Evolutionary conservation across 192 early-diverging fungal species (phyloP).

Genomic region (Funneliformis geosporum): DNA sequence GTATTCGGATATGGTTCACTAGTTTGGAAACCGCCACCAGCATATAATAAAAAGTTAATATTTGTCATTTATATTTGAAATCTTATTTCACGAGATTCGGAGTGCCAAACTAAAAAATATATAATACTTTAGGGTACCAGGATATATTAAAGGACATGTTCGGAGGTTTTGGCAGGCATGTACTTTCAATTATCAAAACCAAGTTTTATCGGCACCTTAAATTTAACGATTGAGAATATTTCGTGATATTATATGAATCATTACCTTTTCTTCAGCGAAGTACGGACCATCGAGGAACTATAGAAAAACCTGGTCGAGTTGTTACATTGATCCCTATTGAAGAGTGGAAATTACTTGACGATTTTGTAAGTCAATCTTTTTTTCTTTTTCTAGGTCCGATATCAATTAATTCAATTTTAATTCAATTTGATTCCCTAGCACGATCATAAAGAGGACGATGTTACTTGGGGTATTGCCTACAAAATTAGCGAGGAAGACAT

Average conservation of each 20-base stretch:
- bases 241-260: not conserved
- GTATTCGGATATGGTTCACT: slow-evolving; percentile 62
- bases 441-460: slow-evolving; percentile 46
- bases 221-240: not conserved
- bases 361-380: slow-evolving; percentile 43
- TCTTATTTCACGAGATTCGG: not conserved
- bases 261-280: slow-evolving; percentile 54
- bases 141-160: slow-evolving; percentile 69
- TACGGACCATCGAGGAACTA: slow-evolving; percentile 86
- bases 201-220: not conserved
- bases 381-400: too few species aligned
- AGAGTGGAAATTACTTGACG: slow-evolving; percentile 63
- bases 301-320: slow-evolving; percentile 75
- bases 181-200: not conserved
- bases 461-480: slow-evolving; percentile 84
- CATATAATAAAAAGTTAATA: slow-evolving; percentile 52
- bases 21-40: slow-evolving; percentile 57
- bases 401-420: too few species aligned
- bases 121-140: slow-evolving; percentile 44
- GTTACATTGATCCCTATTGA: slow-evolving; percentile 77
- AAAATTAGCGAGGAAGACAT: slow-evolving; percentile 69
- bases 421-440: slow-evolving; percentile 27
- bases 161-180: slow-evolving; percentile 77
- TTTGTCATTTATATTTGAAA: not conserved
- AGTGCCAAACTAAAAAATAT: not conserved